Percentiles rank a stretch among this genome's conserved stretches.
These are phyloP conservation scores for Pythium chondricola DNA, from an alignment of 352 stramenopile genomes.

Conservation along the genomic window DNA sequence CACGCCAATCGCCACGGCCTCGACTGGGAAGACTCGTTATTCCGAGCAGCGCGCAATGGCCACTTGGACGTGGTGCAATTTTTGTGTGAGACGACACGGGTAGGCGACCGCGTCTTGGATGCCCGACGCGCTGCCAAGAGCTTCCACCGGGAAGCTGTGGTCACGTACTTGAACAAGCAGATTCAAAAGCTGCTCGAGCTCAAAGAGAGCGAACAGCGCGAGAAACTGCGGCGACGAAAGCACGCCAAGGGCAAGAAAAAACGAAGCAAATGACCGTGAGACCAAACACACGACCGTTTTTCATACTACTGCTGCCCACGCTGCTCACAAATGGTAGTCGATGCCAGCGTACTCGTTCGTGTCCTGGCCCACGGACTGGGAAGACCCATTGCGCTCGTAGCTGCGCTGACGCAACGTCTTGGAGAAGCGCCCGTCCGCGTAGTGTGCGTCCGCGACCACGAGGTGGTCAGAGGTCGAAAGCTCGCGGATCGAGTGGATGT, in stretches of 20 bases:
- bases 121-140: slow-evolving; percentile 16
- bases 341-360: slow-evolving; percentile 82
- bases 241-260: slow-evolving; percentile 21
- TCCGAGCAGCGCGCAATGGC: slow-evolving; percentile 18
- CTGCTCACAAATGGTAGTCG: slow-evolving; percentile 75
- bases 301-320: background rate
- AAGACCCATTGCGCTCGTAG: slow-evolving; percentile 38
- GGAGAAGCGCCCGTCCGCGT: slow-evolving; percentile 44
- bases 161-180: slow-evolving; percentile 12
- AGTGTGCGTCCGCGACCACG: slow-evolving; percentile 57
- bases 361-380: slow-evolving; percentile 66
- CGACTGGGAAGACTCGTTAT: slow-evolving; percentile 19
- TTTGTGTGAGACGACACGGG: slow-evolving; percentile 10
- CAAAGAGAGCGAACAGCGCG: slow-evolving; percentile 10
- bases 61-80: slow-evolving; percentile 20
- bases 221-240: slow-evolving; percentile 16
- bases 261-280: background rate
- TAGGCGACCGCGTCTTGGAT: slow-evolving; percentile 17
- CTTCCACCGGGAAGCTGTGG: background rate
- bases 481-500: slow-evolving; percentile 66
- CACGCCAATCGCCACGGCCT: slow-evolving; percentile 5
- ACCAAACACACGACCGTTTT: too few species aligned
- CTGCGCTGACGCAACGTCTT: slow-evolving; percentile 46
- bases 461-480: slow-evolving; percentile 61
- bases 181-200: slow-evolving; percentile 13